Evolutionary conservation across 2,329 filamentous ascomycete species (phyloP).

Genomic region (Mycosphaerelloides madeirae): DNA sequence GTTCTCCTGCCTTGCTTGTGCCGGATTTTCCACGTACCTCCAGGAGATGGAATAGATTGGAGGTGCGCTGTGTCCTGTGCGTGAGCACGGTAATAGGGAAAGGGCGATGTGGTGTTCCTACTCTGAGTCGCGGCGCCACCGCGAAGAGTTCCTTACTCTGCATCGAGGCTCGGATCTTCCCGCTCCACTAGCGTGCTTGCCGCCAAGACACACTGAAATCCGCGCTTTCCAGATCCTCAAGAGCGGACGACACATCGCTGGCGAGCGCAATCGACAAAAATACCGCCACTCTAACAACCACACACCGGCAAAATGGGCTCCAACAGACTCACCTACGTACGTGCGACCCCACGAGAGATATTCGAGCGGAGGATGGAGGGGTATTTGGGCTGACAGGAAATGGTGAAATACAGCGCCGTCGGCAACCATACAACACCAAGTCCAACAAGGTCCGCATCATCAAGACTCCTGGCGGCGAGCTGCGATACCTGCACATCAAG

Average conservation of each 20-base stretch:
- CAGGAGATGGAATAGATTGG: not conserved
- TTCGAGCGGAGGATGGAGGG: constrained; percentile 7
- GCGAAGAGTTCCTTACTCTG: not conserved
- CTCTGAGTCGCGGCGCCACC: no score
- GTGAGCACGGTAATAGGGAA: constrained; percentile 6
- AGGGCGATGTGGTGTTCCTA: constrained; percentile 7
- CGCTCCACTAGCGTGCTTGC: no score
- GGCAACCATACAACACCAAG: constrained; percentile 82
- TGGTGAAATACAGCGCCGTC: constrained; percentile 44
- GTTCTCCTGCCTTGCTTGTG: not conserved
- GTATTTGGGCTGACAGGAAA: constrained; percentile 8
- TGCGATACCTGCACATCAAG: constrained; percentile 98
- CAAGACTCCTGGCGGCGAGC: constrained; percentile 94
- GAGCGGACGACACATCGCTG: constrained; percentile 3
- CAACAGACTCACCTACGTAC: constrained; percentile 55
- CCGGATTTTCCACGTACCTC: not conserved
- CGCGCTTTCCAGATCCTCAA: not conserved
- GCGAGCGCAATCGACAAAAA: constrained; percentile 7
- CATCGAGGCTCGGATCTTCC: not conserved
- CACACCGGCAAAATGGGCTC: constrained; percentile 47
- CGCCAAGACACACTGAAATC: constrained; percentile 1
- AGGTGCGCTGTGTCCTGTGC: constrained; percentile 31
- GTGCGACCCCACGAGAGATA: constrained; percentile 25
- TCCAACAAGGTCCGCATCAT: constrained; percentile 95
- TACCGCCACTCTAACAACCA: constrained; percentile 19